Conservation (phyloP, 805 yeast species). For the Hermanozyma aechmeae region DNA sequence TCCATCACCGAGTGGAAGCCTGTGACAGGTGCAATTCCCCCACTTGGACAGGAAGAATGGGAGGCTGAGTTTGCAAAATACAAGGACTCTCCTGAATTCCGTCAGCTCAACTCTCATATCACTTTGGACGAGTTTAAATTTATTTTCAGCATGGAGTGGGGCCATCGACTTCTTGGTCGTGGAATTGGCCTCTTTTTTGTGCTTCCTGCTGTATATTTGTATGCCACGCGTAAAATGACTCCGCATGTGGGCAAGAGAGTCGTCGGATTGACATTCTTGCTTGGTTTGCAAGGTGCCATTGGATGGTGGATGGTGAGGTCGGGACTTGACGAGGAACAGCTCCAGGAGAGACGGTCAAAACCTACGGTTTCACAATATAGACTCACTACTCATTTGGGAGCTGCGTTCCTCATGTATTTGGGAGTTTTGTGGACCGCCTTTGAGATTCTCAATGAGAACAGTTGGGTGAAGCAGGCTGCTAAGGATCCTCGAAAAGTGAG, state of each 20-base stretch:
- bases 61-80: conserved; percentile 74
- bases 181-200: conserved; percentile 78
- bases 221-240: conserved; percentile 56
- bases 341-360: conserved; percentile 73
- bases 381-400: conserved; percentile 86
- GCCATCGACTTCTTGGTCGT: conserved; percentile 87
- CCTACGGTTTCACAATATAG: conserved; percentile 98
- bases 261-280: conserved; percentile 60
- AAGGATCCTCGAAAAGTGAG: conserved; percentile 49
- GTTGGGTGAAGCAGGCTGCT: conserved; percentile 40
- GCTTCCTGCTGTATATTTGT: conserved; percentile 78
- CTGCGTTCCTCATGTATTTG: conserved; percentile 80
- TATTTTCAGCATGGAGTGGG: conserved; percentile 97
- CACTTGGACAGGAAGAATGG: conserved; percentile 76
- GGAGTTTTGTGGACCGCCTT: conserved; percentile 89
- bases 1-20: conserved; percentile 99
- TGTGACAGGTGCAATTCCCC: conserved; percentile 91
- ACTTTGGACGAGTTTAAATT: conserved; percentile 89
- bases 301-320: conserved; percentile 99
- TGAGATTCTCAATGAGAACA: conserved; percentile 65
- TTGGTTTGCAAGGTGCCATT: conserved; percentile 90
- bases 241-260: conserved; percentile 58
- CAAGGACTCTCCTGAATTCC: conserved; percentile 82
- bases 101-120: conserved; percentile 80
- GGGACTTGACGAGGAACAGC: conserved; percentile 75